Evolutionary conservation across 192 early-diverging fungal genomes (phyloP).

Genomic region (Lobosporangium transversale): DNA sequence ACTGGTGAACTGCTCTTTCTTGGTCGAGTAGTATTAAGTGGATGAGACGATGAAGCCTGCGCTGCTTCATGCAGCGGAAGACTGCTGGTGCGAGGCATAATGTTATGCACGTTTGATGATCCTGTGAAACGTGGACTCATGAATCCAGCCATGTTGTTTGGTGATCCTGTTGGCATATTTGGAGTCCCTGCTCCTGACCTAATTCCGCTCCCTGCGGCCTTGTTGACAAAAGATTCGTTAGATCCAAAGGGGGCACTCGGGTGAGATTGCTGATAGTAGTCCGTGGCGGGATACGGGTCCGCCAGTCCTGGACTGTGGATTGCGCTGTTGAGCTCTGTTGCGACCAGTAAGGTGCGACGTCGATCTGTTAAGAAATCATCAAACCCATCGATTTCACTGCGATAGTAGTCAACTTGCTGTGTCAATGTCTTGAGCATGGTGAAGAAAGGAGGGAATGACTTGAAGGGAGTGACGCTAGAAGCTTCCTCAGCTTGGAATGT

Average conservation of each 20-base stretch:
- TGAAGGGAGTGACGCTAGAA: slow-evolving; percentile 50
- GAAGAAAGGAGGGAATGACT: slow-evolving; percentile 70
- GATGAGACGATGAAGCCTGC: not conserved
- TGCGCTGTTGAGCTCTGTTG: slow-evolving; percentile 55
- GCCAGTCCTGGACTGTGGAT: slow-evolving; percentile 45
- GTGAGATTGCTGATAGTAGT: slow-evolving; percentile 23
- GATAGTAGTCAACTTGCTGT: slow-evolving; percentile 73
- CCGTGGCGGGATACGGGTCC: slow-evolving; percentile 1
- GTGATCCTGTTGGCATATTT: slow-evolving; percentile 49
- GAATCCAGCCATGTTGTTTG: slow-evolving; percentile 53
- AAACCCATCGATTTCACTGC: slow-evolving; percentile 67
- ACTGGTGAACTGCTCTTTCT: slow-evolving; percentile 39
- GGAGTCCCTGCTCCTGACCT: slow-evolving; percentile 48
- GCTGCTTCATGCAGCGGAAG: slow-evolving; percentile 2
- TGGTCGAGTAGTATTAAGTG: slow-evolving; percentile 11
- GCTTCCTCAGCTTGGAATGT: slow-evolving; percentile 36
- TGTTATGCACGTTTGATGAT: not conserved
- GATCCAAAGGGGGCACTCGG: slow-evolving; percentile 43
- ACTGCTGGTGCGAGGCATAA: slow-evolving; percentile 10
- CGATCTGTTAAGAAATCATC: slow-evolving; percentile 65
- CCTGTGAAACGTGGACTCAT: slow-evolving; percentile 43
- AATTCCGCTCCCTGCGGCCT: slow-evolving; percentile 3
- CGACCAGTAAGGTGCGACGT: slow-evolving; percentile 64
- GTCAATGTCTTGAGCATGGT: slow-evolving; percentile 71
- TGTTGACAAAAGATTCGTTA: slow-evolving; percentile 12